Base-by-base conservation (phyloP, 192 early-diverging fungal species). In the Dissophora ornata region DNA sequence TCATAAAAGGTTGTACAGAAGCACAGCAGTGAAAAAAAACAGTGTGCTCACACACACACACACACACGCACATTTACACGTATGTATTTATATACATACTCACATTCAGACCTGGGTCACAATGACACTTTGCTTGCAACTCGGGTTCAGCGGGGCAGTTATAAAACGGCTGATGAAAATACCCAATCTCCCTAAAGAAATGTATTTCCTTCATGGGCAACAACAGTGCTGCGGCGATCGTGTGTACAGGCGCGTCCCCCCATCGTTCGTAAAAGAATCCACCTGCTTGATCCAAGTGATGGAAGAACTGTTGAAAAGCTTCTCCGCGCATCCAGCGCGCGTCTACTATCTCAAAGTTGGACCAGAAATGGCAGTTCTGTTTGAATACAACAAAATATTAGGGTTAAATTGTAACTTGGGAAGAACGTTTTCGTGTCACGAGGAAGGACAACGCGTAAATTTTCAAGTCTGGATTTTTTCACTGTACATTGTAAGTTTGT, bases 241-340 rank as follows among this genome's bases (percentile, higher is more conserved):
- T 86, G 62, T 92, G 92, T 0, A 92, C 85, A 10, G 92, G 90
- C 2, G 91, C 92, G 81, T 93, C 91, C 0, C 91, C 89, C 91
- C 91, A 92, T 3, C 91, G 71, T 69, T 93, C 92, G 68, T 96
- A 96, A 61, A 89, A 96, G 81, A 96, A 95, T 16, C 94, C 93
- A 36, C 94, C 94, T 7, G 81, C 67, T 24, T 74, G 55, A 81
- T 95, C 93, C 9, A 96, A 73, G 62, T 88, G 83, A n/a, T 86
- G 71, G 52, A 95, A 95, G 33, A 83, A 91, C 29, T 82, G 83
- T 16, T 84, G 62, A 56, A 93, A 96, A 19, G 83, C 88, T 33
- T 82, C 79, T n/a, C 84, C 85, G 54, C 91, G 71, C 83, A 89
- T 92, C 47, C 93, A 80, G 22, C 84, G 77, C 25, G 93, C 67